Base-by-base conservation (phyloP, 2,329 filamentous ascomycete species). In the Neopestalotiopsis rosae region DNA sequence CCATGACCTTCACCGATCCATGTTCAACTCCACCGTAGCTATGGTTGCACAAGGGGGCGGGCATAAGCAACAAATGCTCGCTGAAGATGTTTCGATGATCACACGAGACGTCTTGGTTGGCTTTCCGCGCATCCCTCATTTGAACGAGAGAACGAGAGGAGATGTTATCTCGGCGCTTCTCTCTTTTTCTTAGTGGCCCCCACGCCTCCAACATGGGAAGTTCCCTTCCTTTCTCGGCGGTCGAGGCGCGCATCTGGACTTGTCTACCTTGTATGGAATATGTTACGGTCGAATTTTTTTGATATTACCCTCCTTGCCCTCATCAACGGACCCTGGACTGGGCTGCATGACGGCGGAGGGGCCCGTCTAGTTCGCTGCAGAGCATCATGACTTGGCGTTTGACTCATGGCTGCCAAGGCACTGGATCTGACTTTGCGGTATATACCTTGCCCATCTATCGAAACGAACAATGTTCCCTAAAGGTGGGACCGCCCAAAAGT, bases 361-460 rank as follows among this genome's bases (percentile, higher is more conserved):
- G 57, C 24, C 57, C 57, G 59, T 62, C 32, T 40, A 14, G 14
- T 40, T 34, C 42, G 28, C 59, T 34, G 34, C 28, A 62, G 34
- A 34, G 34, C 59, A 62, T 20, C 28, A 24, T 62, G 32, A 40
- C 61, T 64, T 64, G 61, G 61, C 61, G 61, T 64, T 64, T 64
- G 61, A 64, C 61, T 64, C 61, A 64, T 64, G 59, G 7, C 24
- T 52, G 59, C 59, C 59, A 62, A 62, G 59, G 12, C 28, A 62
- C 32, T 34, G 32, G n/a, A 34, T 38, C 28, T 34, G 59, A 34
- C 32, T 62, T 20, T 62, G 59, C 34, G 30, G 34, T 62, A 52
- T 52, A 52, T 52, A 52, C 45, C 45, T 24, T 52, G 17, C 20
- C 45, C 45, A 52, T 20, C 20, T 52, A 52, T 52, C 45, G 17